Conservation (phyloP, 306 rosid genomes). For the Lablab purpureus region DNA sequence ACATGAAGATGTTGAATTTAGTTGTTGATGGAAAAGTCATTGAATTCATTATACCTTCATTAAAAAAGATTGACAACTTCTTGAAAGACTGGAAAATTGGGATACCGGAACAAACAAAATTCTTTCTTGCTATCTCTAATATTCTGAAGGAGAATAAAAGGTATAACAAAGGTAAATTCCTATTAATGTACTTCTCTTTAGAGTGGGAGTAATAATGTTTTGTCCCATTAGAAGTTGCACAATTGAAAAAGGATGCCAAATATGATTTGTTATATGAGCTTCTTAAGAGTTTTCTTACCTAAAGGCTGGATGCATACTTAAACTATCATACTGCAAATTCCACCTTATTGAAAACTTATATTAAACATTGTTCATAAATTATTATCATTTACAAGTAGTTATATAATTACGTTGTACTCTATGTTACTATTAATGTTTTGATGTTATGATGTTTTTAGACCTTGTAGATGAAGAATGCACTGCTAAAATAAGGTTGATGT, state of each 20-base stretch:
- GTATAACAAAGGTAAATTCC: constrained; percentile 50
- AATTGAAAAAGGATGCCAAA: constrained; percentile 91
- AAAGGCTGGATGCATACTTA: constrained; percentile 88
- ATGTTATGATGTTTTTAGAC: constrained; percentile 53
- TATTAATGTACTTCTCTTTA: neutral
- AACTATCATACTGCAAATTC: constrained; percentile 84
- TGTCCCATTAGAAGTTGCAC: constrained; percentile 51
- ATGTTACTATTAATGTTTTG: neutral
- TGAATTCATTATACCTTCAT: constrained; percentile 75
- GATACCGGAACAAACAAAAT: constrained; percentile 69
- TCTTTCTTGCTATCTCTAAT: constrained; percentile 77
- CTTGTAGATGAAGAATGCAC: constrained; percentile 91
- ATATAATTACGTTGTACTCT: constrained; percentile 1
- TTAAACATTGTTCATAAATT: constrained; percentile 51
- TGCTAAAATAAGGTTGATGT: constrained; percentile 82
- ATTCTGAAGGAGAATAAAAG: constrained; percentile 88
- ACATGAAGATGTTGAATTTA: constrained; percentile 76
- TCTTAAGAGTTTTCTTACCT: constrained; percentile 80
- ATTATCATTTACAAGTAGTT: constrained; percentile 5
- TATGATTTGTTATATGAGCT: constrained; percentile 79
- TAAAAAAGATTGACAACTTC: constrained; percentile 80
- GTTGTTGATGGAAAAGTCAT: constrained; percentile 84
- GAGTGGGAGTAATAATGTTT: neutral
- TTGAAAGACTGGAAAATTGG: constrained; percentile 96
- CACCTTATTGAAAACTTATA: constrained; percentile 65